Percentiles rank a stretch among this genome's conserved stretches.
Conservation (phyloP, 805 yeast genomes). For the Candida ficus region DNA sequence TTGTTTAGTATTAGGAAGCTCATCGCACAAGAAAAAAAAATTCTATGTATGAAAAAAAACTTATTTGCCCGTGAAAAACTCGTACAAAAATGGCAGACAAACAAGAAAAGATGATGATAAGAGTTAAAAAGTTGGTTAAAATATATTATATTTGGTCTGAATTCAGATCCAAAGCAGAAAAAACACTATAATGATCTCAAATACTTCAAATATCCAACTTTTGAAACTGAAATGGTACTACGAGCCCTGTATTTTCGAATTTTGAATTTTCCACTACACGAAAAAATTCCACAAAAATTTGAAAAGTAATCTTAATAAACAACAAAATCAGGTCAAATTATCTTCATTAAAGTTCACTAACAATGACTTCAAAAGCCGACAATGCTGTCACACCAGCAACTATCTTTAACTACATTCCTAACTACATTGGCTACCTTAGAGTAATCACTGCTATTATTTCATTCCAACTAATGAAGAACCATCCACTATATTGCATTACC, state of each 20-base stretch:
- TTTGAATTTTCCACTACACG: no score
- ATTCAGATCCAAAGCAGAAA: no score
- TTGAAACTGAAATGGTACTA: no score
- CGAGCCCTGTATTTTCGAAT: no score
- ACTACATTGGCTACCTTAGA: constrained; percentile 84
- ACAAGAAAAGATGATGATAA: no score
- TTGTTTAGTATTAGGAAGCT: constrained; percentile 2
- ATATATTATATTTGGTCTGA: no score
- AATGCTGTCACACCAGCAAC: constrained; percentile 37
- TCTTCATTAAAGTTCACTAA: no score
- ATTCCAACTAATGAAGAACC: constrained; percentile 73
- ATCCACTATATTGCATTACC: constrained; percentile 72
- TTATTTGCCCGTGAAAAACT: neutral
- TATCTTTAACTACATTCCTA: constrained; percentile 80
- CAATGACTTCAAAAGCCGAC: constrained; percentile 9
- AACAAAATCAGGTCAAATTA: no score
- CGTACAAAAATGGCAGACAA: constrained; percentile 1
- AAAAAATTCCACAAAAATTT: no score
- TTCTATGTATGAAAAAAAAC: no score
- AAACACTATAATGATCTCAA: neutral
- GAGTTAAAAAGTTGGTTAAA: no score
- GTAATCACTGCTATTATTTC: constrained; percentile 79
- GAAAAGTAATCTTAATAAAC: no score
- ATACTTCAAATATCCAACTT: neutral
- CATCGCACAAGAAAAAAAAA: constrained; percentile 6